A percentile compares a stretch with the other conserved stretches of the same genome.
Evolutionary conservation across 441 rosid genomes (phyloP).

Genomic region (Monsonia emarginata): DNA sequence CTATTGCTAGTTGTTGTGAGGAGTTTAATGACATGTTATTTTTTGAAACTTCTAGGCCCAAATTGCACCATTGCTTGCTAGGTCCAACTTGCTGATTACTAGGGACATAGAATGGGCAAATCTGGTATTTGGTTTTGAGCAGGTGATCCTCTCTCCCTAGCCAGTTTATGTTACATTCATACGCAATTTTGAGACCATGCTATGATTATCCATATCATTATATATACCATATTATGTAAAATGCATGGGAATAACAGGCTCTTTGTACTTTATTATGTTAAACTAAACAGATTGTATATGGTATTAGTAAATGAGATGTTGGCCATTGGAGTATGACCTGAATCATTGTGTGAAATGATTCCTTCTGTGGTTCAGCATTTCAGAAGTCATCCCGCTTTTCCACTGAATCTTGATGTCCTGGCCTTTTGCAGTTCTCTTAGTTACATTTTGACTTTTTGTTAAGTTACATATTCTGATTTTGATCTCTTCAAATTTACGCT

Average conservation of each 20-base stretch:
- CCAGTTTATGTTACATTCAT: background rate
- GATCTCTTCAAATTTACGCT: background rate
- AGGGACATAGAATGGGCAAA: conserved; percentile 97
- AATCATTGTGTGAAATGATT: too few species aligned
- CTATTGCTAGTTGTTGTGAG: background rate
- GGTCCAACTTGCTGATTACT: conserved; percentile 86
- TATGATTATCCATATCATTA: background rate
- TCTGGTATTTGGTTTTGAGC: conserved; percentile 85
- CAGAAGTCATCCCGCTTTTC: too few species aligned
- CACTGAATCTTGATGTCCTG: too few species aligned
- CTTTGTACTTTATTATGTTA: too few species aligned
- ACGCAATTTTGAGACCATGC: background rate
- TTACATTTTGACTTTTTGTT: too few species aligned
- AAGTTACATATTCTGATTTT: too few species aligned
- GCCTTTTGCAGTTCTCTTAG: too few species aligned
- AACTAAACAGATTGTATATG: background rate
- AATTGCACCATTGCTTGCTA: conserved; percentile 77
- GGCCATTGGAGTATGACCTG: background rate
- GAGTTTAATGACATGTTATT: conserved; percentile 3
- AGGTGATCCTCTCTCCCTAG: conserved; percentile 32
- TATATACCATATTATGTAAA: background rate
- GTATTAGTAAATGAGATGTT: background rate
- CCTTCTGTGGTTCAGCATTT: too few species aligned
- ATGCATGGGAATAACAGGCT: background rate
- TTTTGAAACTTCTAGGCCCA: conserved; percentile 31